Conservation (phyloP, 805 yeast species). For the Saccharomycopsis javanensis region DNA sequence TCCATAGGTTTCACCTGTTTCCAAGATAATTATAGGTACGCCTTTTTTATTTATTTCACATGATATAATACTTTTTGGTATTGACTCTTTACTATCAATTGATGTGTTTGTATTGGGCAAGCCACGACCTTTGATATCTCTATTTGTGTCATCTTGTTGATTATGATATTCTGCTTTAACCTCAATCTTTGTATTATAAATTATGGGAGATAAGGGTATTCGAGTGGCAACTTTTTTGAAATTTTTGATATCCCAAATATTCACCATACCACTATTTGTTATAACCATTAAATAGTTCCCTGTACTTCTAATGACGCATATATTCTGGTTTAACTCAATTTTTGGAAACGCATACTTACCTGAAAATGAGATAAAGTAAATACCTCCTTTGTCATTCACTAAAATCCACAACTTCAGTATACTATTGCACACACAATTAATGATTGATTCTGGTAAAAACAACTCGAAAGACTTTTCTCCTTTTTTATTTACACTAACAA, state of each 20-base stretch:
- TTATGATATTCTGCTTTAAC: not conserved
- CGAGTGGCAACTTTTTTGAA: constrained; percentile 31
- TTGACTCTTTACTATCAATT: not conserved
- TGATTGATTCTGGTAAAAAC: constrained; percentile 32
- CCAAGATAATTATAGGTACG: constrained; percentile 2
- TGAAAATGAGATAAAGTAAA: constrained; percentile 26
- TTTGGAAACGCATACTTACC: constrained; percentile 31
- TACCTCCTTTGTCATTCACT: constrained; percentile 33
- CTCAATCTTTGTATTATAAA: constrained; percentile 27
- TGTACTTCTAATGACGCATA: constrained; percentile 33
- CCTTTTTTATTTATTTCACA: constrained; percentile 14
- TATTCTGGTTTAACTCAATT: constrained; percentile 38
- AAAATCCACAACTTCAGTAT: constrained; percentile 38
- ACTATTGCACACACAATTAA: constrained; percentile 35
- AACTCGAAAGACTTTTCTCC: constrained; percentile 32
- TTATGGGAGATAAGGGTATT: constrained; percentile 44
- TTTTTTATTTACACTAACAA: constrained; percentile 28
- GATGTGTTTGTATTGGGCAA: not conserved
- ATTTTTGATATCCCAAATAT: constrained; percentile 38
- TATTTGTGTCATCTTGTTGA: not conserved
- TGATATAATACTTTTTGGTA: not conserved
- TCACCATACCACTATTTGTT: constrained; percentile 41
- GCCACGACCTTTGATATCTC: not conserved
- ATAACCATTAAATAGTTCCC: constrained; percentile 41
- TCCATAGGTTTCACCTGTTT: constrained; percentile 3